Conservation (phyloP, 345 rosid genomes). For the Hibiscus mutabilis region DNA sequence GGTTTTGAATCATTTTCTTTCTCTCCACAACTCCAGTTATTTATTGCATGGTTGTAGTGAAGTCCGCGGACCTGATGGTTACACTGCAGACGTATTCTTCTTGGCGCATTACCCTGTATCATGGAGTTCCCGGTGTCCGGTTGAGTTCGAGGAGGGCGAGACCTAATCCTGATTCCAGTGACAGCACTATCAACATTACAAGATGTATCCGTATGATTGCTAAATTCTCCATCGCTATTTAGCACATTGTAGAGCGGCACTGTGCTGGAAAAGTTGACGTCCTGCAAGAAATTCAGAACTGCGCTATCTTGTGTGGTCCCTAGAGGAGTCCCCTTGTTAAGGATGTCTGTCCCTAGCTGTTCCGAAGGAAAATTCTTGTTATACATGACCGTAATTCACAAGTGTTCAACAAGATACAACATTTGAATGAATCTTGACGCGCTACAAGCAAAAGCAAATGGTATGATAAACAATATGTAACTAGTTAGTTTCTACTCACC, state of each 20-base stretch:
- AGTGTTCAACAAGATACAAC: background rate
- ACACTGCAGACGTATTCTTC: conserved; percentile 50
- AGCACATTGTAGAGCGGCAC: conserved; percentile 8
- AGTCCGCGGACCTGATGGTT: conserved; percentile 17
- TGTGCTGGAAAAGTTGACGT: conserved; percentile 5
- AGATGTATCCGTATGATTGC: conserved; percentile 7
- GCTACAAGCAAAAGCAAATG: background rate
- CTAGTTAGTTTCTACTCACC: conserved; percentile 23
- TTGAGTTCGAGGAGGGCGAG: conserved; percentile 28
- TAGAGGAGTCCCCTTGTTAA: background rate
- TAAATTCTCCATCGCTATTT: background rate
- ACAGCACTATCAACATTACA: conserved; percentile 16
- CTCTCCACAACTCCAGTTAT: conserved; percentile 4
- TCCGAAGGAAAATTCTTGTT: background rate
- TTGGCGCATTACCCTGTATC: conserved; percentile 46
- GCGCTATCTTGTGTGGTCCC: background rate
- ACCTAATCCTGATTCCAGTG: conserved; percentile 41
- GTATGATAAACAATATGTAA: background rate
- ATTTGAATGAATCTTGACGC: background rate
- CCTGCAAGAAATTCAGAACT: background rate
- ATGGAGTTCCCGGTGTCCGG: background rate
- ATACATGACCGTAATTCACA: background rate
- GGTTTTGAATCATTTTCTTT: conserved; percentile 23
- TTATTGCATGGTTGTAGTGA: background rate
- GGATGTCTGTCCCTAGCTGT: conserved; percentile 18